Conservation (phyloP, 2,329 filamentous ascomycete species). For the Dactylonectria estremocensis region DNA sequence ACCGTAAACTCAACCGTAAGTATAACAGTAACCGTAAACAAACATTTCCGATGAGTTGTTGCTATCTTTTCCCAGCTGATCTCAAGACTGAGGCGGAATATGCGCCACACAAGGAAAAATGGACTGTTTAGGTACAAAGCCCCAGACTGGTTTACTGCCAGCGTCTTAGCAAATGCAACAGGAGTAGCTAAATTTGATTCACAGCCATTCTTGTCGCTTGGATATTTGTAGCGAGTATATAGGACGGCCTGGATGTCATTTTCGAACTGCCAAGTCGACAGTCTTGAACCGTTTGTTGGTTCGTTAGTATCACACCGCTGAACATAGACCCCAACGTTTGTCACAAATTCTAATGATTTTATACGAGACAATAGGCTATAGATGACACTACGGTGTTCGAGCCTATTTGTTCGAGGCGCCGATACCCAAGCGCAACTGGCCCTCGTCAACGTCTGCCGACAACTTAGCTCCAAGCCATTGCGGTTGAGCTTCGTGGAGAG, state of each 20-base stretch:
- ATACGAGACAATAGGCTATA: background rate
- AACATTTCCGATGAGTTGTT: background rate
- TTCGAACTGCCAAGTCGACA: background rate
- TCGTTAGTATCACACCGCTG: background rate
- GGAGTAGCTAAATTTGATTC: background rate
- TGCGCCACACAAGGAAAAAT: background rate
- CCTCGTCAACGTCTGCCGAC: slow-evolving; percentile 7
- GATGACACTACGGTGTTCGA: background rate
- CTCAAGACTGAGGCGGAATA: background rate
- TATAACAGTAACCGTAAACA: background rate
- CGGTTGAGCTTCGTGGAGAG: background rate
- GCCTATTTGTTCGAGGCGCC: background rate
- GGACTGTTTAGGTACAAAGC: background rate
- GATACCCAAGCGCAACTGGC: background rate
- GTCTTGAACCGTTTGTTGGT: background rate
- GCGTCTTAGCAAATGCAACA: background rate
- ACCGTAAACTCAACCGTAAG: background rate
- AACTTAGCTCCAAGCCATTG: background rate
- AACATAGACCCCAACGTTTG: background rate
- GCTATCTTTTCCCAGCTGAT: background rate
- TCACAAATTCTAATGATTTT: background rate
- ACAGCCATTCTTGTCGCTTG: too few species aligned
- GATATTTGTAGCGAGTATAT: too few species aligned
- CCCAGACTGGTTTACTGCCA: background rate
- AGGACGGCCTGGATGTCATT: background rate